Evolutionary conservation across 352 stramenopile genomes (phyloP).

Genomic region (Phytophthora fragariaefolia): DNA sequence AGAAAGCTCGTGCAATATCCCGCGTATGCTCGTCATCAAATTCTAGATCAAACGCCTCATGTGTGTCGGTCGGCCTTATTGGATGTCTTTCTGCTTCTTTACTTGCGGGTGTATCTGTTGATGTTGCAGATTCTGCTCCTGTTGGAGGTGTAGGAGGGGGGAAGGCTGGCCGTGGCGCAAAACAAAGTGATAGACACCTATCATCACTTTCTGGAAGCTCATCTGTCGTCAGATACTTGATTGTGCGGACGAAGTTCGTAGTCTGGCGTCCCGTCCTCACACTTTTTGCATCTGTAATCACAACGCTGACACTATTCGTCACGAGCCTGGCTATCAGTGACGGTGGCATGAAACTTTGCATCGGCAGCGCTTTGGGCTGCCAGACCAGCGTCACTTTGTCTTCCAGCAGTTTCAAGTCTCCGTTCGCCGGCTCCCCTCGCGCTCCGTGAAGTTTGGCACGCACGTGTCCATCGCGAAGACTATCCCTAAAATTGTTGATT

Average conservation of each 20-base stretch:
- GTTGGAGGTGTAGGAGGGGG: neutral
- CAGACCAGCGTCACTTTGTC: constrained; percentile 76
- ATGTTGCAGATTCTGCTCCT: neutral
- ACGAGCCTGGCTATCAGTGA: constrained; percentile 35
- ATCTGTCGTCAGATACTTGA: constrained; percentile 72
- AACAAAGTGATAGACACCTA: constrained; percentile 72
- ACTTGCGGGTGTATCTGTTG: neutral
- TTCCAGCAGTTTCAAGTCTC: constrained; percentile 63
- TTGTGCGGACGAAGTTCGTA: constrained; percentile 82
- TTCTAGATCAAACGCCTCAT: constrained; percentile 65
- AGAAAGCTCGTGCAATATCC: constrained; percentile 66
- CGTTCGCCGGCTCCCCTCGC: constrained; percentile 53
- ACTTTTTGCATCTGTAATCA: constrained; percentile 58
- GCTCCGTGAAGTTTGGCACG: constrained; percentile 55
- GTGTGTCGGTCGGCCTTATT: neutral
- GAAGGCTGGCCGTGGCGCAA: neutral
- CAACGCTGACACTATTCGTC: constrained; percentile 29
- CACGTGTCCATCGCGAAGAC: constrained; percentile 65
- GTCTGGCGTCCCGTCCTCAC: constrained; percentile 76
- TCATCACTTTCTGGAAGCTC: constrained; percentile 66
- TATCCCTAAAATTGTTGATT: constrained; percentile 58
- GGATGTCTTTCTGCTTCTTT: neutral
- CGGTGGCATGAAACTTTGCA: constrained; percentile 22
- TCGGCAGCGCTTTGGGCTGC: constrained; percentile 38
- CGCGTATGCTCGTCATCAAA: constrained; percentile 62